Evolutionary conservation across 306 rosid genomes (phyloP).

Genomic region (Vigna angularis): DNA sequence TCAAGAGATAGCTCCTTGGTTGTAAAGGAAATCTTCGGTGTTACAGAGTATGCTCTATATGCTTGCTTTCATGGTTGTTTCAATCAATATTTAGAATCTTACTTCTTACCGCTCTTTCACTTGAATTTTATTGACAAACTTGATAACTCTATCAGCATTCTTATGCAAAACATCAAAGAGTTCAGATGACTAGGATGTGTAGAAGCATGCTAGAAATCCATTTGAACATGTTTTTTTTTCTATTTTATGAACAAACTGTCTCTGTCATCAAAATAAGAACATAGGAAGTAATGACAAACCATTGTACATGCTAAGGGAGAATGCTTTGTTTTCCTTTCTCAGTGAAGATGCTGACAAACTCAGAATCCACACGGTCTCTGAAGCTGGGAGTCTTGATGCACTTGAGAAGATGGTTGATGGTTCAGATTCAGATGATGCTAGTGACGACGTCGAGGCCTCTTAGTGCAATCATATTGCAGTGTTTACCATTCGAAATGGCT

Average conservation of each 20-base stretch:
- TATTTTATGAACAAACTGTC: background rate
- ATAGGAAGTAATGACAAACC: background rate
- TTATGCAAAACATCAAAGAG: constrained; percentile 8
- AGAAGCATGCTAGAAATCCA: constrained; percentile 22
- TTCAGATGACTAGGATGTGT: constrained; percentile 13
- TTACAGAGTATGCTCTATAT: constrained; percentile 77
- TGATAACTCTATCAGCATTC: background rate
- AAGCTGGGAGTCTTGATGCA: constrained; percentile 77
- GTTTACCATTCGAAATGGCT: constrained; percentile 21
- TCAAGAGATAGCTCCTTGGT: constrained; percentile 82
- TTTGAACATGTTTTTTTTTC: background rate
- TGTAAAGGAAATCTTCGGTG: constrained; percentile 94
- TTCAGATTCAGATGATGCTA: constrained; percentile 71
- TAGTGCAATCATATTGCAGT: constrained; percentile 41
- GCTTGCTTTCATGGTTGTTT: constrained; percentile 36
- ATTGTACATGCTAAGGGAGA: constrained; percentile 26
- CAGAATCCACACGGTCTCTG: constrained; percentile 78
- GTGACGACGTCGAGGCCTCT: constrained; percentile 46
- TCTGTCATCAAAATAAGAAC: constrained; percentile 8
- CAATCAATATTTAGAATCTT: background rate
- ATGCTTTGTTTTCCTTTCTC: constrained; percentile 38
- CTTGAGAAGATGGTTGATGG: constrained; percentile 81
- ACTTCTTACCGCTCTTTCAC: background rate
- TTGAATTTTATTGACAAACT: background rate
- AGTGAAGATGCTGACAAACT: constrained; percentile 89